Percentiles rank a stretch among this genome's conserved stretches.
Conservation (phyloP, 768 basidiomycete species). For the Harrya chromipes region DNA sequence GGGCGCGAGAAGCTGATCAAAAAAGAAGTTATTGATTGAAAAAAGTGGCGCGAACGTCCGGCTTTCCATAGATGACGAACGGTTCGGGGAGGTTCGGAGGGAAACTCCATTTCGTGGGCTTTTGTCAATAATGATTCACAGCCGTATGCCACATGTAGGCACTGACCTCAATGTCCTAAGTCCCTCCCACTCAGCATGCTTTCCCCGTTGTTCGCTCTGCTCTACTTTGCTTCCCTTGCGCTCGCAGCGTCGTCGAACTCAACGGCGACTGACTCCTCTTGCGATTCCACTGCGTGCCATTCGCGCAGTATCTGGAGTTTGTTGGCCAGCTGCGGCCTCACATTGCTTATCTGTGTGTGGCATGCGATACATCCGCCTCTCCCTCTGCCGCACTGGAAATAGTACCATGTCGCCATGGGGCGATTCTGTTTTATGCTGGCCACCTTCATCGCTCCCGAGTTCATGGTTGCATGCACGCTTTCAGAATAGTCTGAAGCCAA, state of each 20-base stretch:
- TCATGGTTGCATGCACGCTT: background rate
- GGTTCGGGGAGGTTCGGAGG: too few relatives aligned
- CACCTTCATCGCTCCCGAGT: background rate
- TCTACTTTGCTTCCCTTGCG: background rate
- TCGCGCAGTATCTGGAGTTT: background rate
- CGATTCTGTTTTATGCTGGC: background rate
- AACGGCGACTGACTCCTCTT: background rate
- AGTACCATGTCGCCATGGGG: background rate
- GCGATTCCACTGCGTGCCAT: background rate
- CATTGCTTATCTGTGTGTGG: background rate
- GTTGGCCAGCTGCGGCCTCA: background rate
- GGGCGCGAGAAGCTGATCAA: too few relatives aligned
- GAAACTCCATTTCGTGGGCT: too few relatives aligned
- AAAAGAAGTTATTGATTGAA: too few relatives aligned
- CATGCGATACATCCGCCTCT: background rate
- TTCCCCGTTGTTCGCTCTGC: background rate
- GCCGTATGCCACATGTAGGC: too few relatives aligned
- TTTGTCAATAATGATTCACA: too few relatives aligned
- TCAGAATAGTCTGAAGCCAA: background rate
- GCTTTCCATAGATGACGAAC: too few relatives aligned
- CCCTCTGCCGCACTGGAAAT: background rate
- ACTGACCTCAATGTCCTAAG: too few relatives aligned
- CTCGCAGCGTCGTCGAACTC: background rate
- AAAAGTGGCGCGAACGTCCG: too few relatives aligned
- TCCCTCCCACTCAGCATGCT: background rate